A percentile compares a stretch with the other conserved stretches of the same genome.
These are phyloP conservation scores for Chlamydomonas applanata DNA, from an alignment of 139 green algal species.

Conservation along the genomic window DNA sequence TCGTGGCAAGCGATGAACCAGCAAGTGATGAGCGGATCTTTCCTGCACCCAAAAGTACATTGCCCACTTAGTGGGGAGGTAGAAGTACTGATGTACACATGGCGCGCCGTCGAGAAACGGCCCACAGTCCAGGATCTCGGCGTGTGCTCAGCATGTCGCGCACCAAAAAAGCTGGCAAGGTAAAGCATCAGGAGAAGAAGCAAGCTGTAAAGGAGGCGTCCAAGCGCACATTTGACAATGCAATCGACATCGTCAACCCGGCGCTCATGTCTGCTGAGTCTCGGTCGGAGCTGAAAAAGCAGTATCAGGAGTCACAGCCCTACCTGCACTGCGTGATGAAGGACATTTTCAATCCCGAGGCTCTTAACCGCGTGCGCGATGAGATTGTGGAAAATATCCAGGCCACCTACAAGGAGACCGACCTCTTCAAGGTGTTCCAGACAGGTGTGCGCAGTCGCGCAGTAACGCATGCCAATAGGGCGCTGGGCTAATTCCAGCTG, in stretches of 20 bases:
- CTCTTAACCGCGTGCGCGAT: constrained; percentile 60
- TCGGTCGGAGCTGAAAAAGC: not conserved
- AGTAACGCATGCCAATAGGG: not conserved
- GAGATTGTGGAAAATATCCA: constrained; percentile 82
- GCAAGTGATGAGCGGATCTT: no score
- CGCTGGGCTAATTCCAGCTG: no score
- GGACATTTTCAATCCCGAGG: constrained; percentile 37
- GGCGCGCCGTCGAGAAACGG: no score
- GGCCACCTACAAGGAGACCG: constrained; percentile 90
- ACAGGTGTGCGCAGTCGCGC: constrained; percentile 41
- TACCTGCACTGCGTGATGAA: constrained; percentile 55
- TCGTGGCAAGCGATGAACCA: no score
- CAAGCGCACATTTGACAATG: no score
- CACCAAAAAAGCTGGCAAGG: not conserved
- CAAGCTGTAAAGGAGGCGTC: not conserved
- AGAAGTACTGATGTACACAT: no score
- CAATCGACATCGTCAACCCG: not conserved
- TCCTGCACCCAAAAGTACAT: no score
- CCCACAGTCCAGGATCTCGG: no score
- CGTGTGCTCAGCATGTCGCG: no score
- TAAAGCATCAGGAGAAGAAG: not conserved
- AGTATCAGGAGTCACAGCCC: constrained; percentile 30
- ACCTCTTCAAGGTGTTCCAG: constrained; percentile 92
- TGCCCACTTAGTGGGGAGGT: no score
- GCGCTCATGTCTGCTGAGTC: not conserved